These are phyloP conservation scores for Aurinia saxatilis DNA, from an alignment of 345 rosid species.

Conservation along the genomic window DNA sequence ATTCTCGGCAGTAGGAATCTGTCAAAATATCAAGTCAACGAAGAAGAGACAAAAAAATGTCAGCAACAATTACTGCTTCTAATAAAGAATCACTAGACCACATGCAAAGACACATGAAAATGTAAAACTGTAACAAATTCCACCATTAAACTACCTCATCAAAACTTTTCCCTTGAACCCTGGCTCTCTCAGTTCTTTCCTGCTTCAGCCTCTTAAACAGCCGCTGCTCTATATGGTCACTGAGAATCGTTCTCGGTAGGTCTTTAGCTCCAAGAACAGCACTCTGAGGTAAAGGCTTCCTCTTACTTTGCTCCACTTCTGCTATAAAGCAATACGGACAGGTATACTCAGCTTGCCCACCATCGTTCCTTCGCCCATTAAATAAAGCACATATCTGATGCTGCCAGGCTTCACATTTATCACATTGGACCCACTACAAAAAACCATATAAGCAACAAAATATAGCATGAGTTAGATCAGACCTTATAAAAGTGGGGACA, in stretches of 20 bases:
- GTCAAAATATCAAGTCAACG: slow-evolving; percentile 15
- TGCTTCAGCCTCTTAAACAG: slow-evolving; percentile 63
- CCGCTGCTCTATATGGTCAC: slow-evolving; percentile 96
- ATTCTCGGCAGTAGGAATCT: slow-evolving; percentile 96
- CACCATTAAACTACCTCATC: slow-evolving; percentile 66
- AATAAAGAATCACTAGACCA: neutral
- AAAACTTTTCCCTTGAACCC: slow-evolving; percentile 62
- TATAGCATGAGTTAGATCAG: neutral
- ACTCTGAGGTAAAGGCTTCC: slow-evolving; percentile 90
- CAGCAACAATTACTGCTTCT: slow-evolving; percentile 2
- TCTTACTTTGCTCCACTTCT: slow-evolving; percentile 90
- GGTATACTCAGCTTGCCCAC: slow-evolving; percentile 99
- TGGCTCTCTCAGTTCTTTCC: slow-evolving; percentile 89
- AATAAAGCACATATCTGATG: slow-evolving; percentile 98
- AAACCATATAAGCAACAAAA: slow-evolving; percentile 17
- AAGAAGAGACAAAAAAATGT: neutral
- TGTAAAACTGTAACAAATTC: neutral
- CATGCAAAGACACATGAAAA: neutral
- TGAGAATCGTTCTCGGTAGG: slow-evolving; percentile 85
- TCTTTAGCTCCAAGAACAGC: slow-evolving; percentile 99
- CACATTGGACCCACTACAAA: slow-evolving; percentile 99
- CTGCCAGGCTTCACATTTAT: slow-evolving; percentile 99
- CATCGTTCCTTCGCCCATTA: slow-evolving; percentile 97
- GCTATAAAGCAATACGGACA: slow-evolving; percentile 93
- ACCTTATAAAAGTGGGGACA: neutral